Percentiles rank a stretch among this genome's conserved stretches.
Evolutionary conservation across 2,329 filamentous ascomycete species (phyloP).

Genomic region (Penicillium olsonii): DNA sequence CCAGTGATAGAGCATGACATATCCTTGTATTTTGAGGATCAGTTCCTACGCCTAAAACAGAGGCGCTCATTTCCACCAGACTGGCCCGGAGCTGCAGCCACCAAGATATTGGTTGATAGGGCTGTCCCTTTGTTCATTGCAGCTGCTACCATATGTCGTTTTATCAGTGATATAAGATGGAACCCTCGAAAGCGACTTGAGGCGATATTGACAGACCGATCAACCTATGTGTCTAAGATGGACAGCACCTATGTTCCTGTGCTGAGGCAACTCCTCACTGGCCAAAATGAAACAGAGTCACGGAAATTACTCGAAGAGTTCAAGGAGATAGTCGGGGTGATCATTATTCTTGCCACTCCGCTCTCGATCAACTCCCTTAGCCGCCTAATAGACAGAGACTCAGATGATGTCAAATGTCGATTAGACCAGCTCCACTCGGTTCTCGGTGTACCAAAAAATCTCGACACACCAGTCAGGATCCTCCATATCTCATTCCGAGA

Average conservation of each 20-base stretch:
- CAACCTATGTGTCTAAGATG: slow-evolving; percentile 18
- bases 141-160: slow-evolving; percentile 19
- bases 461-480: neutral
- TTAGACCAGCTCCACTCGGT: slow-evolving; percentile 9
- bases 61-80: slow-evolving; percentile 5
- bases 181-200: slow-evolving; percentile 16
- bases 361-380: slow-evolving; percentile 5
- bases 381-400: neutral
- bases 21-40: slow-evolving; percentile 16
- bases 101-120: slow-evolving; percentile 9
- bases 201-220: slow-evolving; percentile 15
- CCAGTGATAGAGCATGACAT: slow-evolving; percentile 27
- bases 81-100: slow-evolving; percentile 11
- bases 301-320: slow-evolving; percentile 4
- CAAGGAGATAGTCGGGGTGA: slow-evolving; percentile 5
- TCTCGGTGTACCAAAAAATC: slow-evolving; percentile 1
- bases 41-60: neutral
- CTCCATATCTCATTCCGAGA: slow-evolving; percentile 13
- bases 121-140: slow-evolving; percentile 19
- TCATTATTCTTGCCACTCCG: slow-evolving; percentile 9
- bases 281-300: slow-evolving; percentile 12
- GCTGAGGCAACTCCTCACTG: slow-evolving; percentile 20
- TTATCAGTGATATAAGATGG: slow-evolving; percentile 8
- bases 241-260: slow-evolving; percentile 30
- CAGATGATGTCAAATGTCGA: neutral